Percentiles rank a stretch among this genome's conserved stretches.
phyloP scores from a whole-genome alignment of 257 asterid genomes.

The Cordia subcordata region DNA sequence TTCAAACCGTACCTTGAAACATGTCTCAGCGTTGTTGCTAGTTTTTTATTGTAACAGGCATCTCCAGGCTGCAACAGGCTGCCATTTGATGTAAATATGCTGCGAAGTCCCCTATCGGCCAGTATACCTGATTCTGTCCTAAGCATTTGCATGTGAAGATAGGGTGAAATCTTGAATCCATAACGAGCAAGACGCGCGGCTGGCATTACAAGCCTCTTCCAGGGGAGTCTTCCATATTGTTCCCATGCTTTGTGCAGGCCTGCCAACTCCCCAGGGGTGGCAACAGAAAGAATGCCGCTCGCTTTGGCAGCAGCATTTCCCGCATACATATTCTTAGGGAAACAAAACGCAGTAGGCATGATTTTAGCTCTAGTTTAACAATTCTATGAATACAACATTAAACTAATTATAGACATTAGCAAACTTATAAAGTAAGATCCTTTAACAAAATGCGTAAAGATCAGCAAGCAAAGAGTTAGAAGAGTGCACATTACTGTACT shows the following conservation, averaged over 20 bases:
- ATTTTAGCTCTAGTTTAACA: no score
- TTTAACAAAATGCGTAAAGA: no score
- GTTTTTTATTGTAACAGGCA: slow-evolving; percentile 39
- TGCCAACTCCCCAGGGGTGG: slow-evolving; percentile 68
- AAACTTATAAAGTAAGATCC: no score
- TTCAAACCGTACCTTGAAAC: slow-evolving; percentile 31
- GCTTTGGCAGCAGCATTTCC: slow-evolving; percentile 37
- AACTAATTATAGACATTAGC: no score
- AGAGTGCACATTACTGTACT: no score
- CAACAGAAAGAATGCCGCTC: slow-evolving; percentile 50
- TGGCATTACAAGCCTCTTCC: slow-evolving; percentile 58
- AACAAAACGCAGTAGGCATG: neutral
- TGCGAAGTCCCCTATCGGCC: slow-evolving; percentile 48
- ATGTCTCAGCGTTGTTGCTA: slow-evolving; percentile 32
- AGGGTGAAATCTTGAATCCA: slow-evolving; percentile 56
- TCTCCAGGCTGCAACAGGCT: slow-evolving; percentile 43
- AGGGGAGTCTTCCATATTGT: slow-evolving; percentile 43
- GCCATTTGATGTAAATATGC: slow-evolving; percentile 44
- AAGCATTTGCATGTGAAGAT: slow-evolving; percentile 49
- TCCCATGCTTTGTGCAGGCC: slow-evolving; percentile 63
- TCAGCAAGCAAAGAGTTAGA: no score
- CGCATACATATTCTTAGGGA: slow-evolving; percentile 45
- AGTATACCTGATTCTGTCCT: slow-evolving; percentile 30
- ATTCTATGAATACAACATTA: no score
- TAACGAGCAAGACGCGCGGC: slow-evolving; percentile 40